Evolutionary conservation across 495 filamentous ascomycete genomes (phyloP), one percentile per base, ranked within the genome.

Genomic region (Aspergillus biplanus): DNA sequence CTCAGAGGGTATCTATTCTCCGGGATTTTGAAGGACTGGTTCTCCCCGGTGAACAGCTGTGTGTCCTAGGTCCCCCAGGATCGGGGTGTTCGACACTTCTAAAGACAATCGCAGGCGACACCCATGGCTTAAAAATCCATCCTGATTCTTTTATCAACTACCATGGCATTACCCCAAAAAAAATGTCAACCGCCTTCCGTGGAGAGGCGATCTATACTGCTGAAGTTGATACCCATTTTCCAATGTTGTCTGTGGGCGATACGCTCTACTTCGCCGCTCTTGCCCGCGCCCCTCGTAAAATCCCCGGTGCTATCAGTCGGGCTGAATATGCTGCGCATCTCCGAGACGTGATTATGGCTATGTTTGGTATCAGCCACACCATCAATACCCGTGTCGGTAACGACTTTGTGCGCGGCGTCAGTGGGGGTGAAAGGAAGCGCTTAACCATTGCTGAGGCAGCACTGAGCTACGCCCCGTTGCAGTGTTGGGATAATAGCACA

Each of bases 401-500:
- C 65, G 82, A 84, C 3, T 89, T 86, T 65, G 80, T 92, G 34
- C 89, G 90, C 21, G 90, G 90, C 59, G 83, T 92, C 16, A 89
- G 86, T 16, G 90, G 90, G 42, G 90, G 90, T 44, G 90, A 93
- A 71, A 83, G 90, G 55, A 65, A 65, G 33, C 56, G 62, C 2
- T 56, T 65, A 8, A 65, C 49, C 27, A 67, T 67, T 16, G 61
- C 65, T 5, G 65, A 67, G 42, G 65, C 65, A 0, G 44, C 52
- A 4, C 37, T 67, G 15, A 61, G 56, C 18, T 37, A 58, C 31
- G 61, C 61, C 5, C 85, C 85, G 42, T 75, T 94, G 12, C 81
- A 86, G 52, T 90, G 85, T n/a, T 93, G 90, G 89, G 91, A 93
- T 69, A 93, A 95, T 75, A 86, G 82, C 50, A 92, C 91, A 2